A percentile compares a stretch with the other conserved stretches of the same genome.
Evolutionary conservation across 345 rosid genomes (phyloP).

Genomic region (Gossypium longicalyx): DNA sequence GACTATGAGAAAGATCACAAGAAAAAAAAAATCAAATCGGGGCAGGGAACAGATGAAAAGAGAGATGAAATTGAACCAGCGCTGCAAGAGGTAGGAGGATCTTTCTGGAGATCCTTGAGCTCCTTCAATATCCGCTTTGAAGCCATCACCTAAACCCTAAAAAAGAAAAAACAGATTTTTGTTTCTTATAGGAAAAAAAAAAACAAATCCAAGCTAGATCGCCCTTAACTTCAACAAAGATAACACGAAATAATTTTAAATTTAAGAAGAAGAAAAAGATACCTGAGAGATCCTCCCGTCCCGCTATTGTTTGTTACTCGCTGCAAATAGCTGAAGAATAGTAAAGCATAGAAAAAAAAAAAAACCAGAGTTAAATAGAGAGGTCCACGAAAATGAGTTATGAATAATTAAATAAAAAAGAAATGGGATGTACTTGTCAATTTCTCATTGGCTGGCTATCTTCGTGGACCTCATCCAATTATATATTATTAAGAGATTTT

Average conservation of each 20-base stretch:
- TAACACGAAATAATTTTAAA: background rate
- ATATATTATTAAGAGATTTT: too few species aligned
- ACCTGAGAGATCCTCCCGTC: slow-evolving; percentile 13
- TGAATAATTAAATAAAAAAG: too few species aligned
- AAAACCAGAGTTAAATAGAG: background rate
- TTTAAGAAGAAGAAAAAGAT: background rate
- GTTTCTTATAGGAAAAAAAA: background rate
- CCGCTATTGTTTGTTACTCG: background rate
- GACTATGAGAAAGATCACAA: background rate
- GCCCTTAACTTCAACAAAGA: slow-evolving; percentile 1
- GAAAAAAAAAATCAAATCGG: background rate
- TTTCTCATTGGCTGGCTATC: too few species aligned
- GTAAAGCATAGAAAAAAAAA: background rate
- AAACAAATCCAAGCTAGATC: slow-evolving; percentile 32
- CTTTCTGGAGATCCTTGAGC: slow-evolving; percentile 58
- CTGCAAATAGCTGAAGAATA: slow-evolving; percentile 2
- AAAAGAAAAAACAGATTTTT: background rate
- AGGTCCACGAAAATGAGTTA: background rate
- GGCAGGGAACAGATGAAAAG: background rate
- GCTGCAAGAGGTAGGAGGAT: slow-evolving; percentile 82
- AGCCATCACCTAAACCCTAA: slow-evolving; percentile 26
- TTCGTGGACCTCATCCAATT: too few species aligned
- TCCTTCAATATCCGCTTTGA: slow-evolving; percentile 7
- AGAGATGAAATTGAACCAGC: slow-evolving; percentile 39
- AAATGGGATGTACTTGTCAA: too few species aligned